Percentiles rank a stretch among this genome's conserved stretches.
These are phyloP conservation scores for Marasmius sp. DNA, from an alignment of 1,284 basidiomycete species.

Conservation along the genomic window DNA sequence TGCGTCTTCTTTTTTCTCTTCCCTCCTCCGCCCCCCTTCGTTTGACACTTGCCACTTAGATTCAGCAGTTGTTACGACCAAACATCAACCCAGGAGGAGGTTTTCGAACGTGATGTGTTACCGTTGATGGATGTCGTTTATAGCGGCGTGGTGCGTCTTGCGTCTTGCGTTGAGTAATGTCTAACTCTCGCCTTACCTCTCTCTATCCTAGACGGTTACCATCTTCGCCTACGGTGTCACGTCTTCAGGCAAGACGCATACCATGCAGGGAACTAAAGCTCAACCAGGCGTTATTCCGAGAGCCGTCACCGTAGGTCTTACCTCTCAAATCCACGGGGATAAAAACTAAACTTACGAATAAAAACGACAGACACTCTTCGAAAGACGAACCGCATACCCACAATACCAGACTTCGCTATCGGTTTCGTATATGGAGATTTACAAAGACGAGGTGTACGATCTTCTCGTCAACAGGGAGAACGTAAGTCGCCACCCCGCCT, in stretches of 20 bases:
- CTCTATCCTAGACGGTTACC: conserved; percentile 65
- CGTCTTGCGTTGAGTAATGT: too few relatives aligned
- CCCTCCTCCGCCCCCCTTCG: background rate
- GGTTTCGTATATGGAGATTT: conserved; percentile 83
- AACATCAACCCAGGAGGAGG: conserved; percentile 63
- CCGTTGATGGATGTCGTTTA: conserved; percentile 72
- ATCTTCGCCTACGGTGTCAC: conserved; percentile 84
- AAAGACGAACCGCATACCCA: conserved; percentile 34
- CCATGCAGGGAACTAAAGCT: conserved; percentile 74
- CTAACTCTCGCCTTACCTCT: too few relatives aligned
- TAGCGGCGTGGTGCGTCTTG: conserved; percentile 58
- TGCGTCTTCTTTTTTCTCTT: conserved; percentile 31
- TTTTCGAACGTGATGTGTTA: conserved; percentile 68
- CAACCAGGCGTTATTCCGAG: conserved; percentile 80
- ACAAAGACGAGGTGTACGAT: conserved; percentile 85
- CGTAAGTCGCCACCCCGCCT: too few relatives aligned
- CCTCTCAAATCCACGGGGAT: too few relatives aligned
- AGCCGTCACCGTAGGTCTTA: conserved; percentile 56
- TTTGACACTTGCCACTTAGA: conserved; percentile 29
- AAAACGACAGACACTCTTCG: conserved; percentile 51
- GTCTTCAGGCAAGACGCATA: conserved; percentile 81
- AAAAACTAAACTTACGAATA: too few relatives aligned
- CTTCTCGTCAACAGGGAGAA: conserved; percentile 69
- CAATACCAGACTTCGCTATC: conserved; percentile 44
- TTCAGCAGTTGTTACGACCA: conserved; percentile 72